phyloP scores from a whole-genome alignment of 192 early-diverging fungal species.

The Rhizoclosmatium globosum region DNA sequence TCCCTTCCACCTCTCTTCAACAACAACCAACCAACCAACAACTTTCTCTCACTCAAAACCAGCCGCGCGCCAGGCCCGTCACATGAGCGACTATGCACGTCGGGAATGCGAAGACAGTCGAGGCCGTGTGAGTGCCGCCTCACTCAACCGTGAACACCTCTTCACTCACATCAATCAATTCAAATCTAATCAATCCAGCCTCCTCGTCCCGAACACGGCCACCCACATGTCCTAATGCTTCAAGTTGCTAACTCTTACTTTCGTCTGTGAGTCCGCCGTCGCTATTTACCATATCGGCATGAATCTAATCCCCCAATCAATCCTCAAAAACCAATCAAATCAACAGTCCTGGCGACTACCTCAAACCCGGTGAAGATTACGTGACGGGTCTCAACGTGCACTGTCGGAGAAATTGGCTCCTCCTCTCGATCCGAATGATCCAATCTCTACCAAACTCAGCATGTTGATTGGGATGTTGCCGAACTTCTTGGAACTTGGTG shows the following conservation, averaged over 20 bases:
- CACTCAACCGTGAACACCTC: slow-evolving; percentile 80
- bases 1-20: too few species aligned
- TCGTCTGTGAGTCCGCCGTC: slow-evolving; percentile 65
- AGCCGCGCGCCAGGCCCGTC: slow-evolving; percentile 64
- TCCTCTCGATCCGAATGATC: slow-evolving; percentile 30
- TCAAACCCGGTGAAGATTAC: slow-evolving; percentile 80
- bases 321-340: background rate
- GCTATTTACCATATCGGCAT: background rate
- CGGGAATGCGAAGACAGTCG: slow-evolving; percentile 76
- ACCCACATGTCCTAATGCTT: slow-evolving; percentile 82
- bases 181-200: slow-evolving; percentile 53
- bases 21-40: too few species aligned
- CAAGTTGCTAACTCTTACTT: slow-evolving; percentile 79
- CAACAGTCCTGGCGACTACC: slow-evolving; percentile 71
- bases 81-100: slow-evolving; percentile 70
- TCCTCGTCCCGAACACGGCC: slow-evolving; percentile 80
- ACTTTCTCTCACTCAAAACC: too few species aligned
- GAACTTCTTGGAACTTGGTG: slow-evolving; percentile 79
- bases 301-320: background rate
- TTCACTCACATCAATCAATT: slow-evolving; percentile 80
- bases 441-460: slow-evolving; percentile 28
- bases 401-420: slow-evolving; percentile 67
- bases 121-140: slow-evolving; percentile 55
- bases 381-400: slow-evolving; percentile 67
- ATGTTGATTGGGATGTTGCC: slow-evolving; percentile 73